phyloP scores from a whole-genome alignment of 768 basidiomycete species.

The Lactarius indigo region DNA sequence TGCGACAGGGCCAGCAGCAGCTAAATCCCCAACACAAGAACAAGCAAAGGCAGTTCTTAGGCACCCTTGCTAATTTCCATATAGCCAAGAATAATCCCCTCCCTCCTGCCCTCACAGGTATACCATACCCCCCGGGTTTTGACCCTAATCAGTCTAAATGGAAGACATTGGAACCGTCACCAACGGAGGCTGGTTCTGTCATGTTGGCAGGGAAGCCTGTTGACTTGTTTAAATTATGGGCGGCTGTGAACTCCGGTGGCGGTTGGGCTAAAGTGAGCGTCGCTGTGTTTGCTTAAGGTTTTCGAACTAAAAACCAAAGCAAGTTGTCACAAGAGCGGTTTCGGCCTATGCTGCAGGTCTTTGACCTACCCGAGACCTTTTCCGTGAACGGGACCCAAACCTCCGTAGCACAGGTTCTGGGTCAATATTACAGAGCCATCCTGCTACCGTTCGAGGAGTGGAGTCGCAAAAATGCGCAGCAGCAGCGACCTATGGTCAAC shows the following conservation, averaged over 20 bases:
- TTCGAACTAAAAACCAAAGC: constrained; percentile 4
- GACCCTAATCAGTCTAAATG: constrained; percentile 63
- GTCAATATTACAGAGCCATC: constrained; percentile 58
- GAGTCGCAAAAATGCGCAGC: constrained; percentile 60
- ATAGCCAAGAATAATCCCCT: constrained; percentile 56
- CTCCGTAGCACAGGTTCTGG: constrained; percentile 49
- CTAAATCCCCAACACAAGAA: constrained; percentile 41
- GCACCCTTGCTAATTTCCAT: constrained; percentile 59
- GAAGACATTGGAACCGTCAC: constrained; percentile 60
- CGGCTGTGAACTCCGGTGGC: constrained; percentile 54
- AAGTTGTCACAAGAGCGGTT: constrained; percentile 23
- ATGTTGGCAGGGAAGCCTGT: constrained; percentile 71
- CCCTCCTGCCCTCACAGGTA: constrained; percentile 69
- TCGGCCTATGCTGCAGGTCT: constrained; percentile 38
- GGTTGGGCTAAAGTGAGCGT: constrained; percentile 56
- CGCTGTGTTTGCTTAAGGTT: constrained; percentile 8
- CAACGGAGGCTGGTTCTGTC: constrained; percentile 56
- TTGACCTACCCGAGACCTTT: constrained; percentile 37
- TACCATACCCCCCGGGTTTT: constrained; percentile 51
- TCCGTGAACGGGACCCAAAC: constrained; percentile 36
- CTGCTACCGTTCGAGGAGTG: constrained; percentile 70
- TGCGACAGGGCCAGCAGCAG: constrained; percentile 31
- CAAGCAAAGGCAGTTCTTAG: constrained; percentile 58
- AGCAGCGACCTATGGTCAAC: constrained; percentile 49
- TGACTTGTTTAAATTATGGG: constrained; percentile 74